Conservation (phyloP, 2,329 filamentous ascomycete species). For the Talaromyces sp. region DNA sequence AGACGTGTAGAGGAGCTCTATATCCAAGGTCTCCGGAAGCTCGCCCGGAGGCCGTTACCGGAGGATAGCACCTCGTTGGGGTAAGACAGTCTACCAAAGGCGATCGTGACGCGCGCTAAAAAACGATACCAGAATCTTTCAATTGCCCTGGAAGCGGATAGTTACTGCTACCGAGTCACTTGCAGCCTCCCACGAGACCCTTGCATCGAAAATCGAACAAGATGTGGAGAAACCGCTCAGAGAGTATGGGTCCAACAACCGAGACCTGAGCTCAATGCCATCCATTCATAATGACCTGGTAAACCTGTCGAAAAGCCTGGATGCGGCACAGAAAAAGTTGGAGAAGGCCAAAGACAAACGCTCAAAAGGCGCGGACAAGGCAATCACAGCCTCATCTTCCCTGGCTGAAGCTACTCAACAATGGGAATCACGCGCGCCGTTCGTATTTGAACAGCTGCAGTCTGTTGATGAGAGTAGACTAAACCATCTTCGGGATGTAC, state of each 20-base stretch:
- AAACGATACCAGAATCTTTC: conserved; percentile 66
- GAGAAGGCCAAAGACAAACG: conserved; percentile 80
- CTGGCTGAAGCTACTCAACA: conserved; percentile 75
- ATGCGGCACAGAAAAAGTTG: conserved; percentile 76
- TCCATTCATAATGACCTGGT: conserved; percentile 76
- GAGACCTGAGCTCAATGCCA: conserved; percentile 73
- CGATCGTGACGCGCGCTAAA: background rate
- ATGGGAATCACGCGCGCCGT: conserved; percentile 93
- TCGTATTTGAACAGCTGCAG: conserved; percentile 89
- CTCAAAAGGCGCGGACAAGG: conserved; percentile 65
- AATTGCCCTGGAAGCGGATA: conserved; percentile 84
- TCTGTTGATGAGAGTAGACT: conserved; percentile 82
- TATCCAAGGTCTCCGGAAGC: conserved; percentile 72
- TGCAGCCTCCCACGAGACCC: conserved; percentile 74
- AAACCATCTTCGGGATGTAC: conserved; percentile 81
- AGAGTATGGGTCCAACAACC: conserved; percentile 64
- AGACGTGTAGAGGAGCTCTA: conserved; percentile 89
- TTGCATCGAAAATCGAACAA: conserved; percentile 75
- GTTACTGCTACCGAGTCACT: conserved; percentile 72
- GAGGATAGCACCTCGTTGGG: conserved; percentile 78
- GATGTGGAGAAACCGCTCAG: conserved; percentile 84
- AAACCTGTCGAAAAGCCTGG: conserved; percentile 77
- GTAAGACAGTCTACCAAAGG: conserved; percentile 50
- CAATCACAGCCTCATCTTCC: conserved; percentile 66
- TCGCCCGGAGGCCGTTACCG: conserved; percentile 68